Evolutionary conservation across 2,329 filamentous ascomycete species (phyloP).

Genomic region (Ophiostoma sp.): DNA sequence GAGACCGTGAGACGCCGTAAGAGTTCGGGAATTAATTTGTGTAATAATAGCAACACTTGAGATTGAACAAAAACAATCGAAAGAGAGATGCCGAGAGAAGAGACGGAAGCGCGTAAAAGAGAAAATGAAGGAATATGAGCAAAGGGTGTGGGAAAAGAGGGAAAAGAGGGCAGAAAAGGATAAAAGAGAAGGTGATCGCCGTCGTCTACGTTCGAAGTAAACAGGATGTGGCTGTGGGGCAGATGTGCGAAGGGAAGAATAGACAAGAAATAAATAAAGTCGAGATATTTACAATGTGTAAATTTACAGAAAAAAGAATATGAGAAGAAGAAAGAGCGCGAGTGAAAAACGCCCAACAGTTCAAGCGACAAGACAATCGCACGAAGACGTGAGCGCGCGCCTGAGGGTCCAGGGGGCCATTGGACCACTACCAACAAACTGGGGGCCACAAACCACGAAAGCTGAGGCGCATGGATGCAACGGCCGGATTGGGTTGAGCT

Average conservation of each 20-base stretch:
- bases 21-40: not conserved
- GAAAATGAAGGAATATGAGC: conserved; percentile 23
- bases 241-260: not conserved
- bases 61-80: not conserved
- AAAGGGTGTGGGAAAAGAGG: not conserved
- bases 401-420: not conserved
- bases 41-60: not conserved
- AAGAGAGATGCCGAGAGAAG: not conserved
- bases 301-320: not conserved
- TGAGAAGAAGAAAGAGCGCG: too few relatives aligned
- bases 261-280: not conserved
- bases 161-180: not conserved
- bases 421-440: not conserved
- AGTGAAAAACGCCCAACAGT: not conserved
- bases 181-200: not conserved
- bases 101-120: not conserved
- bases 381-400: not conserved
- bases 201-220: not conserved
- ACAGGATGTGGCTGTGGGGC: conserved; percentile 1
- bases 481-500: conserved; percentile 12
- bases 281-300: not conserved
- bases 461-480: not conserved
- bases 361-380: not conserved
- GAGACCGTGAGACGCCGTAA: not conserved
- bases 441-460: not conserved